Conservation (phyloP, 352 stramenopile species). For the Phytophthora niederhauseri region DNA sequence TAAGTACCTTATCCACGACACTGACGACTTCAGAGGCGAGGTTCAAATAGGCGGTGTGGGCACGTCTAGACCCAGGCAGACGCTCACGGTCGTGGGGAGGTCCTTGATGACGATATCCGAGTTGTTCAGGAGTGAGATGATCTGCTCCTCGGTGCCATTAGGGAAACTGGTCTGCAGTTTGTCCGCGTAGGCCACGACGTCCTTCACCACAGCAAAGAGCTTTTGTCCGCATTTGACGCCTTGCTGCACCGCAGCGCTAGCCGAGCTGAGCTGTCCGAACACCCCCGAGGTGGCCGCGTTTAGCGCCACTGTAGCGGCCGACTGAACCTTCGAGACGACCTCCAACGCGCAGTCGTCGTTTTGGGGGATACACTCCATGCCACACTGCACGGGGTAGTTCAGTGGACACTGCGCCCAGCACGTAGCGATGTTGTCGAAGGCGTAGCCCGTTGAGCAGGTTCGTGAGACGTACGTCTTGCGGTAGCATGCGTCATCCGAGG, state of each 20-base stretch:
- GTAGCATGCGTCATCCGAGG: slow-evolving; percentile 52
- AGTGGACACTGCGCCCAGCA: slow-evolving; percentile 75
- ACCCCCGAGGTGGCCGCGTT: slow-evolving; percentile 54
- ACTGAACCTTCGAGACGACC: slow-evolving; percentile 51
- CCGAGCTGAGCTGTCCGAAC: slow-evolving; percentile 51
- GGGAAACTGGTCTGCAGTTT: slow-evolving; percentile 43
- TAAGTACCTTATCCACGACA: slow-evolving; percentile 44
- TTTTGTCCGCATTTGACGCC: slow-evolving; percentile 58
- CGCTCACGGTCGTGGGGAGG: slow-evolving; percentile 50
- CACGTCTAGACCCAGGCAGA: slow-evolving; percentile 49
- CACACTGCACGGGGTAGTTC: slow-evolving; percentile 74
- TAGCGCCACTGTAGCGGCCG: slow-evolving; percentile 57
- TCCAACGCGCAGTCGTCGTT: slow-evolving; percentile 59
- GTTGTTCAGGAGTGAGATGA: slow-evolving; percentile 54
- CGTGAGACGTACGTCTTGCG: slow-evolving; percentile 49
- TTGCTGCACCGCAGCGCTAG: slow-evolving; percentile 46
- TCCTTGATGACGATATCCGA: slow-evolving; percentile 62
- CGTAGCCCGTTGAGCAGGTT: slow-evolving; percentile 44
- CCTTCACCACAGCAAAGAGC: slow-evolving; percentile 46
- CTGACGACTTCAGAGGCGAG: slow-evolving; percentile 38
- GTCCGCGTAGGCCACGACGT: slow-evolving; percentile 45
- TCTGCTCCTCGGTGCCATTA: slow-evolving; percentile 50
- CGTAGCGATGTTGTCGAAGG: slow-evolving; percentile 62
- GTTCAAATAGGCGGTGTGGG: slow-evolving; percentile 34
- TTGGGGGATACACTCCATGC: slow-evolving; percentile 74